Evolutionary conservation across 2,329 filamentous ascomycete species (phyloP).

Genomic region (Fusarium musae): DNA sequence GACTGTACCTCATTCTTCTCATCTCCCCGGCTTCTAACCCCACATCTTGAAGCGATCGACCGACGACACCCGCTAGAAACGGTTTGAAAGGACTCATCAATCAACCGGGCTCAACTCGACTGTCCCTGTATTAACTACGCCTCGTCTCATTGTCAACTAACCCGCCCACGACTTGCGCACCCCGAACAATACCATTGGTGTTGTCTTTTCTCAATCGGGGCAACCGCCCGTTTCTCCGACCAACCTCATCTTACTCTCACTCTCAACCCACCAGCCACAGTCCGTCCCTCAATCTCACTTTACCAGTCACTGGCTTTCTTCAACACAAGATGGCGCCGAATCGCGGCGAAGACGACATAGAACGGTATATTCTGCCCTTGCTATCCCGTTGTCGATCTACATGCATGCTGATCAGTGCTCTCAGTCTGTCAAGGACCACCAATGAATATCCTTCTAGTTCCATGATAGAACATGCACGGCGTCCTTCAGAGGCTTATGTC

Average conservation of each 20-base stretch:
- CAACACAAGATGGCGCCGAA: conserved; percentile 38
- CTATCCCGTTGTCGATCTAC: neutral
- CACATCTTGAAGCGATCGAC: conserved; percentile 29
- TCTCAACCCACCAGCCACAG: neutral
- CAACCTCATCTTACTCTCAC: neutral
- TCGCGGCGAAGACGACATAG: conserved; percentile 42
- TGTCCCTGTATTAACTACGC: conserved; percentile 1
- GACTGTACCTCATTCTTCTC: conserved; percentile 25
- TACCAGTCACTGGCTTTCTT: conserved; percentile 6
- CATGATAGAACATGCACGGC: conserved; percentile 52
- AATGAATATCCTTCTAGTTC: conserved; percentile 46
- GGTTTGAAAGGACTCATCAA: conserved; percentile 4
- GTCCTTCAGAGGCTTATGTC: conserved; percentile 48
- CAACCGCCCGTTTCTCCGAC: conserved; percentile 8
- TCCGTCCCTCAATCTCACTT: neutral
- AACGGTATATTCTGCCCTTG: conserved; percentile 37
- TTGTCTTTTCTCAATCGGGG: neutral
- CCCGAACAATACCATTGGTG: neutral
- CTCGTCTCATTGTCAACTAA: neutral
- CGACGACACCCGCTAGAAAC: conserved; percentile 27
- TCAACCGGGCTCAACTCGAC: conserved; percentile 9
- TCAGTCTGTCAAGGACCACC: conserved; percentile 38
- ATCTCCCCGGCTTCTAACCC: conserved; percentile 30
- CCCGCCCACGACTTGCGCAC: too few species aligned
- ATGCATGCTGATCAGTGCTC: conserved; percentile 28